A percentile compares a stretch with the other conserved stretches of the same genome.
Evolutionary conservation across 331 rosid species (phyloP).

Genomic region (Acacia concinna): DNA sequence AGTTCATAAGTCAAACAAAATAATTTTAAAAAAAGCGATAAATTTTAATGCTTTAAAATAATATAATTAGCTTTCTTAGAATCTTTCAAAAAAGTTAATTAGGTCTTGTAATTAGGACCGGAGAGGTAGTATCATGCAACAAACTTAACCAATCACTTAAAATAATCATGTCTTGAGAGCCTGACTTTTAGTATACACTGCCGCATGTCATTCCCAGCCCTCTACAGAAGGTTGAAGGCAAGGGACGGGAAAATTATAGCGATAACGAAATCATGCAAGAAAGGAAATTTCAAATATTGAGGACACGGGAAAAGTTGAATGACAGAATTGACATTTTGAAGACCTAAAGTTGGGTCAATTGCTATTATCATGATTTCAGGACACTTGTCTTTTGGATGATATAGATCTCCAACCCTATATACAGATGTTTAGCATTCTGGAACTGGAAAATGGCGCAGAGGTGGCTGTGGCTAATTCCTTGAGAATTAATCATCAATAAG

Average conservation of each 20-base stretch:
- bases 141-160: background rate
- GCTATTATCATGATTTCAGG: background rate
- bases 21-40: too few species aligned
- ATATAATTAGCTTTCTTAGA: too few species aligned
- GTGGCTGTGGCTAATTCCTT: background rate
- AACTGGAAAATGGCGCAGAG: background rate
- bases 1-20: too few species aligned
- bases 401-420: background rate
- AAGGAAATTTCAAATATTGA: background rate
- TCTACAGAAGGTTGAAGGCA: constrained; percentile 4
- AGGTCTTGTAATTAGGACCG: too few species aligned
- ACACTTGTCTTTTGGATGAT: background rate
- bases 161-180: background rate
- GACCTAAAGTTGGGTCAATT: background rate
- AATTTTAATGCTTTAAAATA: too few species aligned
- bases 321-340: background rate
- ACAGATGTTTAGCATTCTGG: background rate
- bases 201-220: background rate
- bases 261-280: background rate
- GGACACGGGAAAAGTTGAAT: background rate
- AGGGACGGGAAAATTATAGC: background rate
- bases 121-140: background rate
- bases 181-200: background rate
- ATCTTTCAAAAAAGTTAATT: too few species aligned
- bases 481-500: background rate